Evolutionary conservation across 2,329 filamentous ascomycete genomes (phyloP), one percentile per base, ranked within the genome.

Genomic region (Blastomyces emzantsi): DNA sequence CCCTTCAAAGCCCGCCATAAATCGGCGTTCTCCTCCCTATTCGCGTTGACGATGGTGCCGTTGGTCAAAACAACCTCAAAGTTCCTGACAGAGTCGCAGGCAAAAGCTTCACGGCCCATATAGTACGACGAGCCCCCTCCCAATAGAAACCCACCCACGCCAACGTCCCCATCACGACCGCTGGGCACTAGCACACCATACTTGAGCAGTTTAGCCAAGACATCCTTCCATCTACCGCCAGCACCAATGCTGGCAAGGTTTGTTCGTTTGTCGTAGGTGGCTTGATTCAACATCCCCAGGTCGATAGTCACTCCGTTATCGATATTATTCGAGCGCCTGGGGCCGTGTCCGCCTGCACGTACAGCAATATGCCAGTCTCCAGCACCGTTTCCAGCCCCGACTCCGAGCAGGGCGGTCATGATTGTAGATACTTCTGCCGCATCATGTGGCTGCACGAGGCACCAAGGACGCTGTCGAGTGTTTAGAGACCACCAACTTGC

Each of bases 1-100:
- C 74, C 74, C 47, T 75, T 74, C 17, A 76, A 62, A 0, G 73
- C 72, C 70, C 71, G 74, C 68, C 74, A 75, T 4, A 76, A 67
- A 62, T 76, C 73, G 0, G 63, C 33, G 58, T 75, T 63, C 5
- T 67, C 56, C 1, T 62, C 63, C 4, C 65, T 59, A 8, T 62
- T 71, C 3, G 69, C 73, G 2, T 63, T 70, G n/a, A 75, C 65
- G 36, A 72, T 69, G 4, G 65, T 67, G 0, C 73, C 73, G 51
- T 73, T 70, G 2, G 71, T 72, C 1, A 73, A 70, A 17, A 75
- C 70, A 4, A 64, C 30, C 59, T 64, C 47, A 30, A 54, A n/a
- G 39, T 61, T 61, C 11, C 22, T 13, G 22, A 60, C 36, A 22
- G 22, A 22, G 22, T 60, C 58, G 7, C 22, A 25, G n/a, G 43